Evolutionary conservation across 768 basidiomycete genomes (phyloP).

Genomic region (Boletus insuetus): DNA sequence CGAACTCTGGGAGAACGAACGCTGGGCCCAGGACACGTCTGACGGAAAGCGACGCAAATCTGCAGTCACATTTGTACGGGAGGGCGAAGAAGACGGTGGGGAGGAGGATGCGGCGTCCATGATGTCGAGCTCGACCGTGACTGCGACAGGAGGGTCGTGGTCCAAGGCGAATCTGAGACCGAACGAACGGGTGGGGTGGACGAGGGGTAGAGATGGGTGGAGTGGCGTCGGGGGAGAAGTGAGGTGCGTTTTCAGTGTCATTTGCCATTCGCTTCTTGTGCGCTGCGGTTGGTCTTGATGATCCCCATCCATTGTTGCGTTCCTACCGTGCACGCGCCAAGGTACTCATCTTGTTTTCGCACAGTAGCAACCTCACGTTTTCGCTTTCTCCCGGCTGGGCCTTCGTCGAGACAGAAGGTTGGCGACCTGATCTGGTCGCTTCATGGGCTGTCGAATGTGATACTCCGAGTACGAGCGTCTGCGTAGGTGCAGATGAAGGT

Average conservation of each 20-base stretch:
- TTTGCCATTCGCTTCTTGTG: too few relatives aligned
- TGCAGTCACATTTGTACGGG: neutral
- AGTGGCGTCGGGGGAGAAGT: slow-evolving; percentile 12
- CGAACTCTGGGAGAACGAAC: slow-evolving; percentile 81
- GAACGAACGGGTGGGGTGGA: slow-evolving; percentile 9
- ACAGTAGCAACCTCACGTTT: slow-evolving; percentile 78
- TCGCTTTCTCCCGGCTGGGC: slow-evolving; percentile 71
- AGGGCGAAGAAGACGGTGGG: slow-evolving; percentile 10
- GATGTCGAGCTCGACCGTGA: neutral
- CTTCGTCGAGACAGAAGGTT: slow-evolving; percentile 75
- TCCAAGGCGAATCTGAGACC: slow-evolving; percentile 13
- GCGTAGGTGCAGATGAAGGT: slow-evolving; percentile 29
- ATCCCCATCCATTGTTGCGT: too few relatives aligned
- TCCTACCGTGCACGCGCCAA: too few relatives aligned
- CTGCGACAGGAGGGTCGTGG: slow-evolving; percentile 2
- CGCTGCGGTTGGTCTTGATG: too few relatives aligned
- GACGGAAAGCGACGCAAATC: slow-evolving; percentile 10
- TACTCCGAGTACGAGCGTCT: neutral
- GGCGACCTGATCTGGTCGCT: slow-evolving; percentile 63
- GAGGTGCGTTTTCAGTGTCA: neutral
- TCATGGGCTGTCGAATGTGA: slow-evolving; percentile 44
- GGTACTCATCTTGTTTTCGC: slow-evolving; percentile 18
- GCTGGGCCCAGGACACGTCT: slow-evolving; percentile 39
- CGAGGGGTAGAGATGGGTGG: slow-evolving; percentile 16
- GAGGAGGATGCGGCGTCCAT: slow-evolving; percentile 6